Base-by-base conservation (phyloP, 345 rosid species). In the Boechera divaricarpa region DNA sequence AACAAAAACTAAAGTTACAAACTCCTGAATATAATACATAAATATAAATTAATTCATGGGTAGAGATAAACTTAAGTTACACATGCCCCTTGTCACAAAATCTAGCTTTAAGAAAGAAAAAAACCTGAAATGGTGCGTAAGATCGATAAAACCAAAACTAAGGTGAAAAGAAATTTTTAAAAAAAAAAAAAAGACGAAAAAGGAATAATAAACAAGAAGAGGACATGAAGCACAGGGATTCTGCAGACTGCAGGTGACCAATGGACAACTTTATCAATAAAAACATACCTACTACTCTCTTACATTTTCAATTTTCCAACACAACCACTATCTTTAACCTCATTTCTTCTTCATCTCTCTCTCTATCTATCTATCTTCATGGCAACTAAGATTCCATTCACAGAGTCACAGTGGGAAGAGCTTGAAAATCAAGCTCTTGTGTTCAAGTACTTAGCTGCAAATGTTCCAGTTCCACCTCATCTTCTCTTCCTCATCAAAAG, bases 341-440 rank as follows among this genome's bases (percentile, higher is more conserved):
- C 72, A 63, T 65, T 55, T 45, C 63, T 7, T 59, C 45, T 13
- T 44, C 72, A 3, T 39, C 29, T 39, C 5, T 63, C 12, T 28
- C 3, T 32, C 44, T 69, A 10, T 69, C 35, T 38, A 5, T 26
- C 28, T 69, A 1, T 71, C 53, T 29, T 13, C 63, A 72, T 79
- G 82, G 57, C 82, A 5, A 77, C 86, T 74, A 88, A 83, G 62
- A 83, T 84, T 56, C 96, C 91, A 41, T 90, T 92, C 88, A 92
- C 96, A 42, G 81, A 91, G 15, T 80, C 88, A 78, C 98, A 92
- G 42, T 90, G 91, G 92, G 94, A 92, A 83, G 98, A 92, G 83
- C 96, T 92, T 71, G 96, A 92, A 61, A 93, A 90, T 68, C 98
- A 92, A 87, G 91, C 94, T 55, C 81, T 92, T 42, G 85, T 90